Evolutionary conservation across 257 asterid genomes (phyloP), one percentile per base, ranked within the genome.

Genomic region (Cordia subcordata): DNA sequence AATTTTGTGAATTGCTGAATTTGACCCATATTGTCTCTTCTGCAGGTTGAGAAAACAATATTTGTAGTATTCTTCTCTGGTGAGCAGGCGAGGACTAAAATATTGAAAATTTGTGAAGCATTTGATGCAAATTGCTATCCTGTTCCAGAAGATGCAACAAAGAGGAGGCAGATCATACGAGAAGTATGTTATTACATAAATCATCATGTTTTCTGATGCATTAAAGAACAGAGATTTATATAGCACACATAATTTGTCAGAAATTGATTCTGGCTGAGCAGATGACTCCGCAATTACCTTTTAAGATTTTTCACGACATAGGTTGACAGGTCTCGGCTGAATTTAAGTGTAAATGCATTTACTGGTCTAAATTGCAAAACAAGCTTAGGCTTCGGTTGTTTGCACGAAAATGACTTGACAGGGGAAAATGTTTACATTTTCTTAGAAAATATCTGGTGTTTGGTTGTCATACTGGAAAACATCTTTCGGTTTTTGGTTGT

Each of bases 1-100:
- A 21, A 52, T 23, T 52, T 15, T 53, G 12, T 16, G 35, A 14
- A 52, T 20, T 18, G 9, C 32, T 52, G 11, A 42, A 53, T 53
- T 5, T 21, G 57, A 53, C 15, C 38, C 17, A 8, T 22, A 20
- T 12, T 65, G n/a, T 72, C 81, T 52, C 33, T 64, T 73, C 62
- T 87, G 83, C 92, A 93, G 99, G 94, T 89, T 61, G 97, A 87
- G 85, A 89, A 93, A 78, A 80, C 76, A 64, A 85, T 93, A 66
- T 93, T 93, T 77, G 83, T 93, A 62, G 94, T 90, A 56, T 93
- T 90, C 93, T 93, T 87, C 90, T 93, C 99, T 44, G 96, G 99
- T 11, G 99, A 90, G 83, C 99, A 90, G 70, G 99, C 94, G 46
- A 89, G 96, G 66, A 80, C 79, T 58, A 93, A 93, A 79, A 85